A percentile compares a stretch with the other conserved stretches of the same genome.
These are phyloP conservation scores for Leishmania martiniquensis DNA, from an alignment of 208 protist species.

Conservation along the genomic window DNA sequence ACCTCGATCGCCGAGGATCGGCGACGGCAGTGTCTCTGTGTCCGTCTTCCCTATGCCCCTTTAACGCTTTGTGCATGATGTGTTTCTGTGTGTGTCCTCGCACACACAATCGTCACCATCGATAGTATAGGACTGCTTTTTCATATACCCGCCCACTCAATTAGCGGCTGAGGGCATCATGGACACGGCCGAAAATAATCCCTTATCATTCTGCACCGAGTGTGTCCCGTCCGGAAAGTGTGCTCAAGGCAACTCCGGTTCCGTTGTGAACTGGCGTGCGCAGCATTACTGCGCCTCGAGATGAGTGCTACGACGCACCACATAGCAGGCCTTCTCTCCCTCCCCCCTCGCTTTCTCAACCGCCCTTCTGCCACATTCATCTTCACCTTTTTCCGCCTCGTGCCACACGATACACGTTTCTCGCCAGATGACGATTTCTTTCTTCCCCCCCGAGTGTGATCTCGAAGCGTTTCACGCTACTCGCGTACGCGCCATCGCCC, in stretches of 20 bases:
- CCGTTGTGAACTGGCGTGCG: too few species aligned
- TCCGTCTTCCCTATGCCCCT: not conserved
- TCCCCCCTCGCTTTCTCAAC: not conserved
- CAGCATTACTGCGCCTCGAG: not conserved
- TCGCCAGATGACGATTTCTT: not conserved
- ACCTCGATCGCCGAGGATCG: not conserved
- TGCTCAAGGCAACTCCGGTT: not conserved
- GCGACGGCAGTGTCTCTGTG: not conserved
- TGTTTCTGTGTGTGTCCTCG: not conserved
- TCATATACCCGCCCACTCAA: not conserved
- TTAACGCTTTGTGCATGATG: not conserved
- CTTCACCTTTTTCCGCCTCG: not conserved
- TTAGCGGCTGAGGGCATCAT: too few species aligned
- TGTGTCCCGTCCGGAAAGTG: not conserved
- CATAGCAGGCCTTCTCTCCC: not conserved
- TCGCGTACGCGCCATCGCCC: not conserved
- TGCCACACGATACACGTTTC: not conserved
- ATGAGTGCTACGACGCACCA: not conserved
- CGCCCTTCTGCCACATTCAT: not conserved
- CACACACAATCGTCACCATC: not conserved
- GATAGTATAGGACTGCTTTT: not conserved
- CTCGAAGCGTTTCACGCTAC: not conserved
- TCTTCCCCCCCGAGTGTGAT: not conserved
- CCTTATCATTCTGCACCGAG: too few species aligned
- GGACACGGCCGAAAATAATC: too few species aligned